Evolutionary conservation across 1,284 basidiomycete genomes (phyloP), one percentile per base, ranked within the genome.

Genomic region (Peniophora sp.): DNA sequence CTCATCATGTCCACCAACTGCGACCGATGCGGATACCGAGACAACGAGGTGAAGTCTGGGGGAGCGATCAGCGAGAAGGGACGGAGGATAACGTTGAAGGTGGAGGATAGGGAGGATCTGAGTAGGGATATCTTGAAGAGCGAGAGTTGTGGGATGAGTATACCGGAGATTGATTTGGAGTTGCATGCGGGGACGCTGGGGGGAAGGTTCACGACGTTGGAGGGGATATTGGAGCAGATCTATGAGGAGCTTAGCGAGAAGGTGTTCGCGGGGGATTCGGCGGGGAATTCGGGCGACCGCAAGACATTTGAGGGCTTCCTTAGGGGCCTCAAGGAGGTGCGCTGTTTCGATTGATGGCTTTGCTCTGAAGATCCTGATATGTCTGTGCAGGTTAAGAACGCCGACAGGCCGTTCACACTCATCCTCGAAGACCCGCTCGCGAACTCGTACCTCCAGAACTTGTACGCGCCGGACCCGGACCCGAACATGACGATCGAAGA

Each of bases 1-100:
- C 74, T 99, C 56, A 95, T 99, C 70, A 99, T 99, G 96, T 97
- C 95, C 23, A 96, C 95, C 23, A 97, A 97, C 65, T 99, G 97
- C 68, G 91, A 92, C 51, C 69, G 73, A 51, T 99, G 96, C 67
- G 96, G 96, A 1, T 99, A 98, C 70, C 79, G 92, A 58, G 96
- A 99, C 70, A 98, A 97, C 65, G 96, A 99, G 71, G 89, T 99
- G 63, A 99, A 99, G 68, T 91, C 92, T 6, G 93, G 96, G 22
- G 73, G 86, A 1, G 93, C 93, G 1, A 92, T 98, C 51, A 89
- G 92, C 1, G 77, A 79, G 3, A 74, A 86, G 61, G 96, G 95
- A 27, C 94, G 92, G 66, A 82, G 79, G 54, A 92, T 98, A 53
- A 92, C 80, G 0, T 75, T 99, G 52, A 92, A 88, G 65, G 93